A percentile compares a stretch with the other conserved stretches of the same genome.
These are phyloP conservation scores for Fusarium begoniae DNA, from an alignment of 2,329 filamentous ascomycete genomes.

Conservation along the genomic window DNA sequence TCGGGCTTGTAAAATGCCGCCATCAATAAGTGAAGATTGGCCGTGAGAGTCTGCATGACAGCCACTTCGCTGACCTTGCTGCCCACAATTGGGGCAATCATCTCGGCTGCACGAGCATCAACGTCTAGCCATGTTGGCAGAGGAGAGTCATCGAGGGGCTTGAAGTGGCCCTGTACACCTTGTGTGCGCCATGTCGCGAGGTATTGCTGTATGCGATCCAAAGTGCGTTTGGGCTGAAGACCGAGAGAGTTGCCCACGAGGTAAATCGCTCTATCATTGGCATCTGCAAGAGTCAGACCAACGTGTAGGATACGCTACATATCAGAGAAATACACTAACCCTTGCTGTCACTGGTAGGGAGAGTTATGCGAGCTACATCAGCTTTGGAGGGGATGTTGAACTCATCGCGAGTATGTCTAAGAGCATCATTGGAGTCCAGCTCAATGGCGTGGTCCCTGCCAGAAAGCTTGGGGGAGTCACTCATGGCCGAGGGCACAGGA, in stretches of 20 bases:
- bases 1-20: constrained; percentile 82
- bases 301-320: background rate
- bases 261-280: constrained; percentile 63
- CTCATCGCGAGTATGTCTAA: constrained; percentile 66
- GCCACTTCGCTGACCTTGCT: constrained; percentile 75
- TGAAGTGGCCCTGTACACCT: constrained; percentile 84
- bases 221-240: constrained; percentile 72
- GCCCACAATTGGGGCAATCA: constrained; percentile 76
- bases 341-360: constrained; percentile 18
- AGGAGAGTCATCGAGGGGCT: constrained; percentile 70
- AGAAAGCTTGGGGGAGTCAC: constrained; percentile 15
- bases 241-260: constrained; percentile 88
- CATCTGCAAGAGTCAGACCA: background rate
- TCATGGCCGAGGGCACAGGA: constrained; percentile 23
- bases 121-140: constrained; percentile 78
- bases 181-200: constrained; percentile 82
- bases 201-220: constrained; percentile 71
- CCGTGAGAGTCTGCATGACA: constrained; percentile 84
- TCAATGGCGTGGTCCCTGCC: constrained; percentile 27
- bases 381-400: constrained; percentile 73
- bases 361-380: constrained; percentile 43
- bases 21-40: constrained; percentile 80
- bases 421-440: constrained; percentile 65
- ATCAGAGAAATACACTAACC: constrained; percentile 1
- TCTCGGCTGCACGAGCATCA: constrained; percentile 71